Base-by-base conservation (phyloP, 768 basidiomycete genomes). In the Pleurotus tuoliensis region DNA sequence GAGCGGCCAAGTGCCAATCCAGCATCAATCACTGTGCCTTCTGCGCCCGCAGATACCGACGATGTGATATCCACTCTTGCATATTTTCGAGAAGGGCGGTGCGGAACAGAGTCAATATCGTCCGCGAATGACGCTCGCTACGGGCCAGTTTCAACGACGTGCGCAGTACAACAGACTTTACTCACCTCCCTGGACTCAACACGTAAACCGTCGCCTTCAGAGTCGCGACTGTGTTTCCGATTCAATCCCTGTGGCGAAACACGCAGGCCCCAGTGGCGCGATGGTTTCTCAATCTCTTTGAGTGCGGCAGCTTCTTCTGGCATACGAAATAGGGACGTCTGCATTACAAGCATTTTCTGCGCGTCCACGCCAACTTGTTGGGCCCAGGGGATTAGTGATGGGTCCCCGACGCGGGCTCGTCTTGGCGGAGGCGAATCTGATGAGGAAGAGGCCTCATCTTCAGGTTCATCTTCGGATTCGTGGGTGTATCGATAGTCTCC, bases 341-440 rank as follows among this genome's bases (percentile, higher is more conserved):
- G 94, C 94, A 96, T 96, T 54, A 95, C 90, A 64, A 93, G 90
- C 79, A 94, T 84, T 71, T 86, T 88, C 68, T 92, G 90, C 12
- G 87, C 80, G 67, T 95, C 92, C n/a, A 94, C 76, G 4, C 89
- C 88, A 24, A 87, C 68, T 50, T 82, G 82, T 47, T 86, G 79
- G 12, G 86, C 83, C 88, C 90, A 90, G 39, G 88, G 82, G 54
- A 84, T 82, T 44, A 84, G 74, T 5, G 78, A 76, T 5, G 81
- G 71, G 58, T 83, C 81, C 2, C 69, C 70, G 5, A 22, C 39
- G 18, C 51, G 51, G n/a, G 37, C 15, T 5, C 67, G 70, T 51
- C 61, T 66, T 8, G 75, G 72, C 54, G 73, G 71, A 25, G 75
- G 70, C 22, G 70, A 65, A 30, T 64, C 63, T 13, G 71, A 68